A percentile compares a stretch with the other conserved stretches of the same genome.
These are phyloP conservation scores for Lactarius deliciosus DNA, from an alignment of 768 basidiomycete species.

Conservation along the genomic window DNA sequence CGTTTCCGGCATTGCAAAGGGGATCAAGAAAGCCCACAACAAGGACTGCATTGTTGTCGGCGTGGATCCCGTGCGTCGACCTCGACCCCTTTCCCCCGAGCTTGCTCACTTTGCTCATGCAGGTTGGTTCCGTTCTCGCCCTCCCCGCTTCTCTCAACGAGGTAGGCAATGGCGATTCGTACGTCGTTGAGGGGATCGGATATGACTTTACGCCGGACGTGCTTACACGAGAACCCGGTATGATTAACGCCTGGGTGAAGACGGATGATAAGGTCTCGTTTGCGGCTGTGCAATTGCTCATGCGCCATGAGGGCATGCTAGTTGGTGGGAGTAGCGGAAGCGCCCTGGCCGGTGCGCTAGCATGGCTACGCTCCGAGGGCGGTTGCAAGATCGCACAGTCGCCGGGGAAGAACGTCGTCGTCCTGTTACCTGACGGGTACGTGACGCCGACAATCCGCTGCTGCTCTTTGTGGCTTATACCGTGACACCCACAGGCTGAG, in stretches of 20 bases:
- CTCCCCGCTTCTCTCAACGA: conserved; percentile 63
- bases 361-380: conserved; percentile 71
- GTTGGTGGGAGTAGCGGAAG: conserved; percentile 95
- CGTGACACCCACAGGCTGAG: conserved; percentile 56
- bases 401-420: conserved; percentile 81
- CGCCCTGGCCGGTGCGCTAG: conserved; percentile 71
- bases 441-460: conserved; percentile 32
- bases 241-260: conserved; percentile 85
- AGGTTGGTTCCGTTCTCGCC: conserved; percentile 90
- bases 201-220: conserved; percentile 93
- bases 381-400: conserved; percentile 64
- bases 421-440: conserved; percentile 88
- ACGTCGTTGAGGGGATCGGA: conserved; percentile 95
- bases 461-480: neutral
- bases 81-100: conserved; percentile 3
- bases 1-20: conserved; percentile 80
- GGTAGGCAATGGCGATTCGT: conserved; percentile 49
- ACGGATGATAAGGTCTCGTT: conserved; percentile 81
- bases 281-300: conserved; percentile 66
- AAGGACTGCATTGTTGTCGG: conserved; percentile 73
- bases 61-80: conserved; percentile 81
- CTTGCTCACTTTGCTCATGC: conserved; percentile 3
- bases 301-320: conserved; percentile 83
- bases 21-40: conserved; percentile 79
- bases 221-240: conserved; percentile 57